Base-by-base conservation (phyloP, 768 basidiomycete species). In the Phaeolepiota aurea region DNA sequence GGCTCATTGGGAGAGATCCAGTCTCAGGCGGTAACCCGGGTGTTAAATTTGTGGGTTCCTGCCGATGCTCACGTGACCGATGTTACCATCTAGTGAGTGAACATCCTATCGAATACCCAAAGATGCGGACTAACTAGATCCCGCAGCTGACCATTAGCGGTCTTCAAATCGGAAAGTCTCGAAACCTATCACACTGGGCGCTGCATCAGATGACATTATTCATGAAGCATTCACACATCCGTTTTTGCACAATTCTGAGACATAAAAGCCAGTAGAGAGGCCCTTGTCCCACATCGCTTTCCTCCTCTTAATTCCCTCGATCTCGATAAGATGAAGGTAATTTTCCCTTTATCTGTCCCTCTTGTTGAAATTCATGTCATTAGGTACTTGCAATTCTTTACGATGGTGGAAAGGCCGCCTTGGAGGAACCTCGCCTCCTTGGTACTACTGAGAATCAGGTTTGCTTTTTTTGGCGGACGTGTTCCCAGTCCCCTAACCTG, bases 371-470 rank as follows among this genome's bases (percentile, higher is more conserved):
- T n/a, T n/a, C 5, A 32, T 46, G 36, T 19, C 33, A 36, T 20
- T 40, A 87, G 81, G 63, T 87, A 51, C 72, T 88, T 35, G 81
- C 81, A 54, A 79, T 87, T 52, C 71, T 87, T 36, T 87, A 85
- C 64, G 68, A 72, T 46, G 86, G 85, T 53, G 71, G 68, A 53
- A 51, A 76, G 44, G 76, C 82, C 43, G 84, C 86, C 43, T 48
- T 62, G 48, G 63, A 80, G 49, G 84, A 88, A 59, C 73, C 81
- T 30, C 79, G 84, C 58, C 76, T 88, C 18, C 69, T 88, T 16
- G 87, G 87, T 38, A 86, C 87, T 14, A 70, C 77, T 43, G 83
- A 91, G 61, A 91, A 90, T 63, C 68, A 79, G 70, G 84, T 79
- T 52, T 20, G 55, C 40, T 32, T 33, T n/a, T 32, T 13, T 4